Evolutionary conservation across 345 rosid genomes (phyloP), one percentile per base, ranked within the genome.

Genomic region (Litchi chinensis): DNA sequence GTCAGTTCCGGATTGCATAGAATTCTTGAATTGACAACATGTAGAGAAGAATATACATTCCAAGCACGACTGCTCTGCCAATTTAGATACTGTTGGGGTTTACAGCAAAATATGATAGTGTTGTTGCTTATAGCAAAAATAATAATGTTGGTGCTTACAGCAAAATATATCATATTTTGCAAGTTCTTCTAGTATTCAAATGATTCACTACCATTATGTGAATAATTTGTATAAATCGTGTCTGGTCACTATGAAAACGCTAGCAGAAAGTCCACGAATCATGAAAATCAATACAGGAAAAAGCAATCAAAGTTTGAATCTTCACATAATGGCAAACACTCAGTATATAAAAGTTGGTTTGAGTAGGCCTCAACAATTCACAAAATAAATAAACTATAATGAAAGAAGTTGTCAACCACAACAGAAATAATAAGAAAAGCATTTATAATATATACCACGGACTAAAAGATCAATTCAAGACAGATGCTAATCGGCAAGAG

Each of bases 1-100:
- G 19, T 77, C 74, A 84, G 75, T 37, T 40, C 8, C 44, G 40
- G 19, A 3, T 54, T 41, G 28, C n/a, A 26, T 8, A 52, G 21
- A 70, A 26, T 56, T 66, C 40, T 56, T 37, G 22, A 50, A 15
- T 22, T 6, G 0, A 37, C 8, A 15, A 65, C 32, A 37, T n/a
- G 12, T 8, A 57, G 16, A 56, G 26, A 19, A 1, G 28, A 32
- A 26, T 46, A 19, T 19, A 57, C 37, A 57, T 26, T 72, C 26
- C 65, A 64, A 64, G 65, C 28, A 50, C 5, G 18, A 65, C 19
- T 48, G 16, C 24, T 2, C 8, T n/a, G 28, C 10, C 48, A 10
- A 44, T 67, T 5, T 68, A 19, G 21, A 37, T 66, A 37, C 43
- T 16, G 22, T 66, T 37, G 21, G 12, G 7, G 22, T 6, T 70